phyloP scores from a whole-genome alignment of 495 filamentous ascomycete genomes.

The Endocarpon pusillum region DNA sequence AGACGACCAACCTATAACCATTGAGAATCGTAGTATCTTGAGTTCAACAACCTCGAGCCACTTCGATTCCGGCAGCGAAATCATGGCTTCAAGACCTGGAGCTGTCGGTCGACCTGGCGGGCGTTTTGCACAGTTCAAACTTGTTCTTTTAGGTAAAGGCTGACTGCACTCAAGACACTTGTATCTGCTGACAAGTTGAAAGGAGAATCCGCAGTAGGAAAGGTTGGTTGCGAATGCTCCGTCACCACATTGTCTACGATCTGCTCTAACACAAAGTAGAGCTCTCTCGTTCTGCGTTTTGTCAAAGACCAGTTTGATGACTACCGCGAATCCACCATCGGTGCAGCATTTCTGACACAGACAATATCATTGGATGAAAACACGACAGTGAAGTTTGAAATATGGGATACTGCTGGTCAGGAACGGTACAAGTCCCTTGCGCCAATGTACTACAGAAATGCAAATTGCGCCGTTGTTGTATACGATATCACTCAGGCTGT shows the following conservation, averaged over 20 bases:
- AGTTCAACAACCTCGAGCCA: too few species aligned
- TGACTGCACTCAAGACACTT: not conserved
- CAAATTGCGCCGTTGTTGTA: conserved; percentile 96
- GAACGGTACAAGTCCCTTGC: conserved; percentile 96
- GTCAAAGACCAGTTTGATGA: conserved; percentile 99
- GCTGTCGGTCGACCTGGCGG: conserved; percentile 58
- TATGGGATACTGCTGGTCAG: conserved; percentile 98
- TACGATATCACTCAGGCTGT: conserved; percentile 99
- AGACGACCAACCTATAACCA: too few species aligned
- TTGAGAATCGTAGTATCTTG: too few species aligned
- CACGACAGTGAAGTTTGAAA: conserved; percentile 98
- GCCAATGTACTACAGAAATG: conserved; percentile 98
- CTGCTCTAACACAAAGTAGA: conserved; percentile 31
- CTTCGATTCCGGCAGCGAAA: too few species aligned
- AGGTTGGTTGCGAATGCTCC: conserved; percentile 39
- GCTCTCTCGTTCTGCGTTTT: conserved; percentile 91
- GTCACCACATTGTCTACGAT: not conserved
- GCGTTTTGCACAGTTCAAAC: conserved; percentile 97
- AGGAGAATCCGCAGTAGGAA: conserved; percentile 98
- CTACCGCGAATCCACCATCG: conserved; percentile 97
- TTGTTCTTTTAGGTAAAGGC: conserved; percentile 75
- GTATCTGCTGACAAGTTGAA: conserved; percentile 16
- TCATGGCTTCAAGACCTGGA: conserved; percentile 68
- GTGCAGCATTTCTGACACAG: conserved; percentile 95
- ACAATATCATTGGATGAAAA: conserved; percentile 94